Percentiles rank a stretch among this genome's conserved stretches.
Evolutionary conservation across 2,329 filamentous ascomycete species (phyloP).

Genomic region (Xylaria sp.): DNA sequence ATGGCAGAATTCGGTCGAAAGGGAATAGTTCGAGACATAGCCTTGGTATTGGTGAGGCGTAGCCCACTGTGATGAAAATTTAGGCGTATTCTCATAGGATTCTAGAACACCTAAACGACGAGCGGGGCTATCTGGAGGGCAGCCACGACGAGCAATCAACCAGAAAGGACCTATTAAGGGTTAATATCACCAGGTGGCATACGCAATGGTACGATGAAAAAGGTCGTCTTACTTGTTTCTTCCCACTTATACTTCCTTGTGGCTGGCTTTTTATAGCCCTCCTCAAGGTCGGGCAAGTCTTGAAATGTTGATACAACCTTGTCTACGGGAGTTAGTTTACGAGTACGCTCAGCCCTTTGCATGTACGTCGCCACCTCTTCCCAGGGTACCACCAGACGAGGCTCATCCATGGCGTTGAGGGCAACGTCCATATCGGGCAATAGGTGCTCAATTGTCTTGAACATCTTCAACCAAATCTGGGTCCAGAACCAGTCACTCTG

Average conservation of each 20-base stretch:
- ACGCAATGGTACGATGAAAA: neutral
- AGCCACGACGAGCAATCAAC: conserved; percentile 68
- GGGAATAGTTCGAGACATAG: conserved; percentile 70
- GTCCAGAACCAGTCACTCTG: conserved; percentile 69
- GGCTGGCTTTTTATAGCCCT: conserved; percentile 52
- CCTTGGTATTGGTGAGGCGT: conserved; percentile 65
- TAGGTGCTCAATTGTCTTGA: conserved; percentile 63
- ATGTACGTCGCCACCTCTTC: conserved; percentile 69
- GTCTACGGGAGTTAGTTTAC: conserved; percentile 57
- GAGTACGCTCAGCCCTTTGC: conserved; percentile 61
- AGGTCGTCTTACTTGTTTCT: conserved; percentile 56
- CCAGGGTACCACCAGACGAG: conserved; percentile 71
- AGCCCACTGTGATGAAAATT: conserved; percentile 59
- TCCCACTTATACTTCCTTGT: conserved; percentile 62
- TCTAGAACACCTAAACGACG: conserved; percentile 59
- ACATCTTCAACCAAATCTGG: conserved; percentile 65
- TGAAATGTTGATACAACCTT: conserved; percentile 60
- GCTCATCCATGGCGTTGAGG: conserved; percentile 75
- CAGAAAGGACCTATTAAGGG: conserved; percentile 61
- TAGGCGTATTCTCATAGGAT: conserved; percentile 58
- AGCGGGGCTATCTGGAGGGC: conserved; percentile 71
- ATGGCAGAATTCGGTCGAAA: conserved; percentile 72
- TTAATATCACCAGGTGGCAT: conserved; percentile 10
- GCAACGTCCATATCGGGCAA: conserved; percentile 76
- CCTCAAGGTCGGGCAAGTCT: conserved; percentile 54